These are phyloP conservation scores for Thalia dealbata DNA, from an alignment of 176 grass and related monocot genomes.

Conservation along the genomic window DNA sequence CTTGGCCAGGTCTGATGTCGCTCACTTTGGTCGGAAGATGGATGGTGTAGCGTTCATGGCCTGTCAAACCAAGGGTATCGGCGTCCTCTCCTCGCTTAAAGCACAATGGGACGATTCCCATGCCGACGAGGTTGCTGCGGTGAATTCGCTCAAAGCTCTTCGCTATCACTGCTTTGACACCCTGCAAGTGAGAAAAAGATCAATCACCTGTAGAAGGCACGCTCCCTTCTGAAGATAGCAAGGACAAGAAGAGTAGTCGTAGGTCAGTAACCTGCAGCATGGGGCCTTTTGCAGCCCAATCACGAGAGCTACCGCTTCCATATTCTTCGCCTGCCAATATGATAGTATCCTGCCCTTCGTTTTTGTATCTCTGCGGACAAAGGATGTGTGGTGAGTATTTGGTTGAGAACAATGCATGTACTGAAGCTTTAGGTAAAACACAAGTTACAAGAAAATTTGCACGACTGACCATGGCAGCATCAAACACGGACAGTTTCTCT, in stretches of 20 bases:
- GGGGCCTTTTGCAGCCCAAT: slow-evolving; percentile 95
- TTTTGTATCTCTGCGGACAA: slow-evolving; percentile 73
- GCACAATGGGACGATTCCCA: slow-evolving; percentile 90
- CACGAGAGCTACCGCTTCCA: slow-evolving; percentile 90
- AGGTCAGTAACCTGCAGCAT: slow-evolving; percentile 55
- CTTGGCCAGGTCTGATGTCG: slow-evolving; percentile 85
- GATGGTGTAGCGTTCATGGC: slow-evolving; percentile 70
- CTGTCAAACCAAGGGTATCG: slow-evolving; percentile 73
- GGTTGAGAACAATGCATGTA: not conserved
- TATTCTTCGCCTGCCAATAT: slow-evolving; percentile 88
- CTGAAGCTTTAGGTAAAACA: not conserved
- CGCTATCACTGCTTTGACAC: slow-evolving; percentile 89
- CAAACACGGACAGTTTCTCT: slow-evolving; percentile 78
- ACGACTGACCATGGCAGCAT: slow-evolving; percentile 62
- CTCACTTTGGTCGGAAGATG: slow-evolving; percentile 60
- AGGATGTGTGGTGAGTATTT: not conserved
- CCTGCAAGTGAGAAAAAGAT: slow-evolving; percentile 29
- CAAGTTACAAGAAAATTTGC: not conserved
- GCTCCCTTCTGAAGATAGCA: not conserved
- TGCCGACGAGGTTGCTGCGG: slow-evolving; percentile 89
- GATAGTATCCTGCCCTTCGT: slow-evolving; percentile 66
- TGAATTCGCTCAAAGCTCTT: slow-evolving; percentile 99
- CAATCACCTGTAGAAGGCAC: not conserved
- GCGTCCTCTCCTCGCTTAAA: slow-evolving; percentile 85
- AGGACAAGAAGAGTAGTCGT: not conserved